Conservation (phyloP, 2,329 filamentous ascomycete genomes). For the Nemania sp. region DNA sequence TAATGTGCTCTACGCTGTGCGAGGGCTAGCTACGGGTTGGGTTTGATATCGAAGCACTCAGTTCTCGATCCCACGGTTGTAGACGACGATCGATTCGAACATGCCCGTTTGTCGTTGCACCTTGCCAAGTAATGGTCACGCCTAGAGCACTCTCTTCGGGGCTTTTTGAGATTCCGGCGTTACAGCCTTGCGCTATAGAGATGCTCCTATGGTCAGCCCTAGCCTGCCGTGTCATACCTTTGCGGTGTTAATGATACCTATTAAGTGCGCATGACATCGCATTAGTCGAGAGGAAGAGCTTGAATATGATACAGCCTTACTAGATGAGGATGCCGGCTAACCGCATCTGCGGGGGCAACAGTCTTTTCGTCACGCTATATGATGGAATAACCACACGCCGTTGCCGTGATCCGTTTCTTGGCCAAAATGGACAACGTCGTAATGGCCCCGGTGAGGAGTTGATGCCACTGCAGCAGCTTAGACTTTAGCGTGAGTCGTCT, state of each 20-base stretch:
- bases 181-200: conserved; percentile 3
- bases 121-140: neutral
- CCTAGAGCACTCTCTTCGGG: neutral
- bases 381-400: neutral
- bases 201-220: neutral
- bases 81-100: neutral
- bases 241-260: no score
- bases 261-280: conserved; percentile 12
- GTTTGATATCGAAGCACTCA: neutral
- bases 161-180: neutral
- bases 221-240: no score
- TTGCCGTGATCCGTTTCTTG: neutral
- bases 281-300: neutral
- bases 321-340: conserved; percentile 7
- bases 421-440: neutral
- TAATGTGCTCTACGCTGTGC: neutral
- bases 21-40: neutral
- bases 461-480: neutral
- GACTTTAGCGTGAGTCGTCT: neutral
- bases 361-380: neutral
- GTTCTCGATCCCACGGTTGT: conserved; percentile 1
- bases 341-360: neutral
- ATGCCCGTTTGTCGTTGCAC: neutral
- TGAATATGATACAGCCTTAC: conserved; percentile 1
- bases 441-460: neutral